Evolutionary conservation across 2,329 filamentous ascomycete species (phyloP), one percentile per base, ranked within the genome.

Genomic region (Cordyceps tenuipes): DNA sequence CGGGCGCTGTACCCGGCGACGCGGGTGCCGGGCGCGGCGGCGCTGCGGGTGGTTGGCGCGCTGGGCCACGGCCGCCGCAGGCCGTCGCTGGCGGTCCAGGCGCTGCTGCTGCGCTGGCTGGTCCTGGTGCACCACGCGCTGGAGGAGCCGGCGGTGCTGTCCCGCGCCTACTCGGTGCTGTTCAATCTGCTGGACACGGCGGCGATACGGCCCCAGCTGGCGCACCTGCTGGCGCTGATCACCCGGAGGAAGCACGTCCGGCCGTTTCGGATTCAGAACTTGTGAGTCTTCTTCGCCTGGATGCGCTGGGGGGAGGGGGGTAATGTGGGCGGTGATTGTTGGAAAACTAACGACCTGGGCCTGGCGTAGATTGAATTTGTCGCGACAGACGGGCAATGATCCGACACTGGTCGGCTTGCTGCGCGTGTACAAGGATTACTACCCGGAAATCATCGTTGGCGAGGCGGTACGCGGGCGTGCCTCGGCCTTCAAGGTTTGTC

Each of bases 341-440:
- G 21, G 1, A 17, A 26, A 4, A 44, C 59, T 67, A 31, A 67
- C 51, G 26, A 3, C 12, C 8, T 29, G 29, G 7, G 29, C 2
- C 9, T 12, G 10, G 12, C 2, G 15, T 48, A 87, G 83, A 54
- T 75, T 87, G 63, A 76, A 77, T 43, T 70, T 86, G 39, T 81
- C 82, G 3, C 74, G 83, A 48, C 82, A 84, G 67, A 82, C 79
- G 5, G 87, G 86, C 19, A 88, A 89, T 67, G 91, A 96, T 60
- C 87, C 87, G 53, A 82, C 85, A 56, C 76, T 96, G 41, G 79
- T 88, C 43, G 89, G 89, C 3, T 77, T 96, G 19, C 76, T 95
- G 54, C 83, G 88, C 59, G 84, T 93, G n/a, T 95, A 87, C 76
- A 94, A 94, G 69, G 90, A 93, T 70, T 95, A 93, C 72, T 95